Base-by-base conservation (phyloP, 106 monocot genomes). In the Ottelia alismoides region DNA sequence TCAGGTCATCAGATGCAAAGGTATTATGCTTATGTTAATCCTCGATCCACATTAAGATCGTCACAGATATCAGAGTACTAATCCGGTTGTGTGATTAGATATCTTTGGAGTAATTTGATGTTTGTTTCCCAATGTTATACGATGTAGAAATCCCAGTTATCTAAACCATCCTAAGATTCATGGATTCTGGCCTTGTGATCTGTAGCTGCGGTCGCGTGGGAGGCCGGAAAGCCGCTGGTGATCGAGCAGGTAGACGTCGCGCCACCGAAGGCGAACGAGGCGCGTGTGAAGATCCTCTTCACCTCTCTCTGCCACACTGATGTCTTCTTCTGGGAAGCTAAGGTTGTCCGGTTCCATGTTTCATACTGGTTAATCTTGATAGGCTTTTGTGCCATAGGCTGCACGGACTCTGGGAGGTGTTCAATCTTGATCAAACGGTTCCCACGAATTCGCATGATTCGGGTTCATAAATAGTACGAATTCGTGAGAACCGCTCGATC, bases 221-320 rank as follows among this genome's bases (percentile, higher is more conserved):
- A 78, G 61, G 69, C 78, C 1, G 78, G 78, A 47, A 69, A 78
- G 65, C 78, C 78, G 30, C 60, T 78, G 51, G 62, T 64, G 54
- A 69, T 78, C 32, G 73, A 78, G 56, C 19, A 61, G 45, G 78
- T 78, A 51, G 73, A 78, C 56, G 78, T 78, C 60, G 78, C 78
- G 55, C 73, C 78, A 20, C 78, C 78, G 0, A 27, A 73, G 72
- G 56, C 53, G 31, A 73, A 56, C 62, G 78, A 73, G 65, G 78
- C 73, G 20, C 53, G 78, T 21, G 25, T 78, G 31, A 73, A 73
- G 72, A 69, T 78, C 64, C 64, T 65, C 20, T 73, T 53, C 61
- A 70, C 78, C 40, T 78, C 78, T 11, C 78, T 78, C 63, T 78
- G 78, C 60, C 78, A 78, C 69, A 78, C 73, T 30, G 78, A 78